A percentile compares a stretch with the other conserved stretches of the same genome.
Conservation (phyloP, 2,329 filamentous ascomycete species). For the Zymoseptoria crescenta region DNA sequence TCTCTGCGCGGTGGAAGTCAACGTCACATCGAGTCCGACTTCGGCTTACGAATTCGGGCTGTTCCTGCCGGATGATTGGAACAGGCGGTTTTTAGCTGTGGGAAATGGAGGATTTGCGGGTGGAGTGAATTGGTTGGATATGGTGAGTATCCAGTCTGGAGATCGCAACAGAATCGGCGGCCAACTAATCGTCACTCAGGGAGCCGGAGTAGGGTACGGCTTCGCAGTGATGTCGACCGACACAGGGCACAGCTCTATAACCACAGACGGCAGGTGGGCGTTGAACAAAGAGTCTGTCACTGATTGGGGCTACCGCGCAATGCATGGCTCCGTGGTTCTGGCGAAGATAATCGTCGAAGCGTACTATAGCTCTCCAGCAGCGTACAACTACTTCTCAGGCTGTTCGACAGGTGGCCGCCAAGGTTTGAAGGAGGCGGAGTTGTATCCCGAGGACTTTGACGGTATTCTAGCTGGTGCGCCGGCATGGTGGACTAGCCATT, state of each 20-base stretch:
- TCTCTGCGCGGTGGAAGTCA: constrained; percentile 27
- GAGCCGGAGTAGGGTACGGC: constrained; percentile 31
- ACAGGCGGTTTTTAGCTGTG: constrained; percentile 30
- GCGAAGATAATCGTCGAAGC: constrained; percentile 42
- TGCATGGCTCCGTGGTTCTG: constrained; percentile 44
- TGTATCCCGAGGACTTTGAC: constrained; percentile 51
- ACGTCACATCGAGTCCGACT: constrained; percentile 22
- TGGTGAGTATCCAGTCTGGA: constrained; percentile 21
- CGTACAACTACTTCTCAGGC: constrained; percentile 49
- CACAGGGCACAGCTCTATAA: constrained; percentile 38
- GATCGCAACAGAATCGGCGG: background rate
- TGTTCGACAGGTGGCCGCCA: constrained; percentile 54
- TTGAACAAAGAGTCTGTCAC: constrained; percentile 30
- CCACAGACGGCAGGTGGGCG: constrained; percentile 32
- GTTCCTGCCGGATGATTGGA: constrained; percentile 28
- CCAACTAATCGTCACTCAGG: constrained; percentile 14
- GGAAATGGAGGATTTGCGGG: constrained; percentile 43
- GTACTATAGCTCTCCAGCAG: constrained; percentile 41
- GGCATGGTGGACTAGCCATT: constrained; percentile 45
- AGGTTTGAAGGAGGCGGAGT: constrained; percentile 47
- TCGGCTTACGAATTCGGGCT: constrained; percentile 28
- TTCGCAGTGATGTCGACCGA: constrained; percentile 40
- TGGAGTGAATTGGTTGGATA: constrained; percentile 43
- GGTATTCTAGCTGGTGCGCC: constrained; percentile 48
- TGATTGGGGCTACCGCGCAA: constrained; percentile 35